Evolutionary conservation across 1,139 yeast species (phyloP).

Genomic region (Geotrichum klebahnii): DNA sequence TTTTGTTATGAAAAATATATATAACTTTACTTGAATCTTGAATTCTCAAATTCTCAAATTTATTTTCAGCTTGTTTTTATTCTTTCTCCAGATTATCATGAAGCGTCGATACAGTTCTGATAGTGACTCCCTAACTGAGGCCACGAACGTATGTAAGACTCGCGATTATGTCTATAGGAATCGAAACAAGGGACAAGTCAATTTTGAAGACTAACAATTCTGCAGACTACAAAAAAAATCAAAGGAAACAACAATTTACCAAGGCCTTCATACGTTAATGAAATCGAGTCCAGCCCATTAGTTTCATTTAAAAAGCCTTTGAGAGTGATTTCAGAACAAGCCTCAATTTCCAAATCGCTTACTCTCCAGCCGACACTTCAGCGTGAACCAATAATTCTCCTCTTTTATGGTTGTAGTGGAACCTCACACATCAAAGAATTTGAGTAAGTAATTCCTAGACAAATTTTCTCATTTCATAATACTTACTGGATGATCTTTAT

Average conservation of each 20-base stretch:
- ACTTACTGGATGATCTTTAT: not conserved
- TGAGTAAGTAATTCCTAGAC: conserved; percentile 11
- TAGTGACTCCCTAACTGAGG: not conserved
- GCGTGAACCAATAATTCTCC: conserved; percentile 7
- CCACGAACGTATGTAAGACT: not conserved
- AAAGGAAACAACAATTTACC: not conserved
- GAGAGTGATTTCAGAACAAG: not conserved
- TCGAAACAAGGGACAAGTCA: no score
- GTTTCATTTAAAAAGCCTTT: not conserved
- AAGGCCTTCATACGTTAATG: not conserved
- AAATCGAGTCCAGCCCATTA: not conserved
- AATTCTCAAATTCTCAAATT: not conserved
- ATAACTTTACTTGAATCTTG: no score
- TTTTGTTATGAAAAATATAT: no score
- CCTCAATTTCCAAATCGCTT: not conserved
- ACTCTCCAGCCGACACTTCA: not conserved
- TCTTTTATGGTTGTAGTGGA: conserved; percentile 14
- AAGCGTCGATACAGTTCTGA: conserved; percentile 3
- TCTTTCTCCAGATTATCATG: conserved; percentile 2
- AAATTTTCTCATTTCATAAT: not conserved
- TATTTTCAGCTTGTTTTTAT: not conserved
- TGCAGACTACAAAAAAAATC: conserved; percentile 2
- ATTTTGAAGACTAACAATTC: not conserved
- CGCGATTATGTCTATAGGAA: no score
- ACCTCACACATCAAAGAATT: conserved; percentile 15